Evolutionary conservation across 2,329 filamentous ascomycete species (phyloP).

Genomic region (Zymoseptoria pseudotritici): DNA sequence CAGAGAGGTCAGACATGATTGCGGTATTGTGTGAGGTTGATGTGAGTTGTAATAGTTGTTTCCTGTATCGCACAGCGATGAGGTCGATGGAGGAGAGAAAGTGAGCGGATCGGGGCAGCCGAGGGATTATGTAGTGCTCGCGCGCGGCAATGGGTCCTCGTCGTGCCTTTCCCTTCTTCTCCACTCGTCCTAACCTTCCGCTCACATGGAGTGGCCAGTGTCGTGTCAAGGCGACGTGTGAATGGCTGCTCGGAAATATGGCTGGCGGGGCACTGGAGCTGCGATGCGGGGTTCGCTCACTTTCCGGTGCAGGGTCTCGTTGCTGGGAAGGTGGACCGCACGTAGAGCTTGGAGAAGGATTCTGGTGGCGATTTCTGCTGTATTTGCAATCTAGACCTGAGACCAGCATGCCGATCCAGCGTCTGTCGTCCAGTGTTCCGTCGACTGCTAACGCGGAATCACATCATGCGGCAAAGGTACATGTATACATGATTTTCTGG

Average conservation of each 20-base stretch:
- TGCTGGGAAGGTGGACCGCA: neutral
- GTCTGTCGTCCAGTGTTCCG: neutral
- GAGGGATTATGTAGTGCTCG: constrained; percentile 20
- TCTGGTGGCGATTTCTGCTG: neutral
- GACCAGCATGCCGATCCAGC: neutral
- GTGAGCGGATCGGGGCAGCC: neutral
- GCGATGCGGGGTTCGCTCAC: neutral
- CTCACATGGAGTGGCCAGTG: constrained; percentile 14
- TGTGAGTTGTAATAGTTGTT: neutral
- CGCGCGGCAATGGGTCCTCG: neutral
- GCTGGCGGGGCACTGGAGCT: constrained; percentile 9
- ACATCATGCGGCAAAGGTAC: neutral
- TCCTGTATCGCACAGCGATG: constrained; percentile 18
- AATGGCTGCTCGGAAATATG: constrained; percentile 7
- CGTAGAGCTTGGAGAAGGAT: neutral
- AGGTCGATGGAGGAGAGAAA: constrained; percentile 5
- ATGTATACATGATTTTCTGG: neutral
- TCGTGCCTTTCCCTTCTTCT: constrained; percentile 6
- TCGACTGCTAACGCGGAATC: neutral
- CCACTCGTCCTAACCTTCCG: constrained; percentile 20
- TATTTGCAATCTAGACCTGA: neutral
- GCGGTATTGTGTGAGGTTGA: constrained; percentile 11
- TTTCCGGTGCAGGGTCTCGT: neutral
- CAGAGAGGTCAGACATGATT: constrained; percentile 41
- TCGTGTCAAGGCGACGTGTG: constrained; percentile 1